Evolutionary conservation across 2,329 filamentous ascomycete species (phyloP).

Genomic region (Colletotrichum graminicola): DNA sequence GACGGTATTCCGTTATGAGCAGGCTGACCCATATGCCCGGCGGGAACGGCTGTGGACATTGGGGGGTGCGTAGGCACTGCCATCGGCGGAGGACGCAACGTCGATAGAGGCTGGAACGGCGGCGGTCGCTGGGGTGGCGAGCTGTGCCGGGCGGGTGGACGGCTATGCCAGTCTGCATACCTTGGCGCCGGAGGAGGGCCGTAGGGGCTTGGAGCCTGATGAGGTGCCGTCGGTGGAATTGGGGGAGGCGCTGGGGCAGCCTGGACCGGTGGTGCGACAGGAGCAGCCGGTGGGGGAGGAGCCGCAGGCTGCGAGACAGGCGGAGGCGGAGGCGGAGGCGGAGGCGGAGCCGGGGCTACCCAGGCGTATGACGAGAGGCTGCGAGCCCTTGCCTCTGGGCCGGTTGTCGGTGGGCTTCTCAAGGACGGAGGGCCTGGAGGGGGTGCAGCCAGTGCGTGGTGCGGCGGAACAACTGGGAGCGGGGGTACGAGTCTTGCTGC

Average conservation of each 20-base stretch:
- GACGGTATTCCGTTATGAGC: conserved; percentile 60
- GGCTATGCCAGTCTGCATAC: conserved; percentile 60
- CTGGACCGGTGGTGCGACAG: conserved; percentile 38
- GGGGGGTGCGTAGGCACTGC: conserved; percentile 57
- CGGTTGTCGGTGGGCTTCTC: conserved; percentile 39
- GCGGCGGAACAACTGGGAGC: conserved; percentile 46
- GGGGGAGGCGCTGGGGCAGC: conserved; percentile 48
- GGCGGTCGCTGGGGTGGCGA: conserved; percentile 60
- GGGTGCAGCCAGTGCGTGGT: conserved; percentile 46
- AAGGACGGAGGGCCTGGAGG: conserved; percentile 30
- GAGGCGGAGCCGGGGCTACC: conserved; percentile 37
- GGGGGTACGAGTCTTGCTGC: conserved; percentile 38
- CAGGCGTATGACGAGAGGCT: conserved; percentile 39
- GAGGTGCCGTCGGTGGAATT: conserved; percentile 52
- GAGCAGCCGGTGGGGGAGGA: conserved; percentile 45
- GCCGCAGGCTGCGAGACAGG: conserved; percentile 35
- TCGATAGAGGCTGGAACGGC: conserved; percentile 53
- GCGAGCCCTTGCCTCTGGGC: conserved; percentile 42
- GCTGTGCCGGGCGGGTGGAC: conserved; percentile 62
- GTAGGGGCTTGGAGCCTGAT: conserved; percentile 53
- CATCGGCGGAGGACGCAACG: conserved; percentile 64
- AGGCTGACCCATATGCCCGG: conserved; percentile 55
- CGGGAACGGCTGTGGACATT: conserved; percentile 57
- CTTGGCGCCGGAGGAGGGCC: conserved; percentile 42
- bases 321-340: conserved; percentile 36